Evolutionary conservation across 2,329 filamentous ascomycete species (phyloP).

Genomic region (Dothidotthia symphoricarpi): DNA sequence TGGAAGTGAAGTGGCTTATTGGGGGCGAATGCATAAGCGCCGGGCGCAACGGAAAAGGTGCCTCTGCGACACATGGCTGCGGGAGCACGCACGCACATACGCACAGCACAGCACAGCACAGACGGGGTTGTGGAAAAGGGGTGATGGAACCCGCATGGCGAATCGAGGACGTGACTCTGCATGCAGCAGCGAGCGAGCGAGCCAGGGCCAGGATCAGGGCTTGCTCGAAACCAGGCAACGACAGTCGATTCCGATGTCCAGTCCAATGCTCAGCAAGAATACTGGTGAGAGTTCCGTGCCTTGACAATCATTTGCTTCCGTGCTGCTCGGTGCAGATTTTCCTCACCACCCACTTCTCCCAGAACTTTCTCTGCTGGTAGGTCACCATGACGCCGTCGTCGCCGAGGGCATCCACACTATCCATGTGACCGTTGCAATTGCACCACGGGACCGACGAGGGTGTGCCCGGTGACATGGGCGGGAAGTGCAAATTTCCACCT

Average conservation of each 20-base stretch:
- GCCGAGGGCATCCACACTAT: slow-evolving; percentile 47
- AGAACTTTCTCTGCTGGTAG: slow-evolving; percentile 53
- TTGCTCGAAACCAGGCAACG: too few relatives aligned
- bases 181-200: slow-evolving; percentile 5
- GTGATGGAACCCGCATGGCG: slow-evolving; percentile 12
- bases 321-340: slow-evolving; percentile 47
- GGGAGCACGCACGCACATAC: too few relatives aligned
- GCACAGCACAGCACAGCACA: too few relatives aligned
- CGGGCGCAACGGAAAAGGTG: slow-evolving; percentile 9
- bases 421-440: slow-evolving; percentile 45
- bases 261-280: too few relatives aligned
- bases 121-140: neutral
- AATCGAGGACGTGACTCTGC: slow-evolving; percentile 12
- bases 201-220: too few relatives aligned
- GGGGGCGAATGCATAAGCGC: slow-evolving; percentile 29
- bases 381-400: slow-evolving; percentile 51
- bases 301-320: slow-evolving; percentile 34
- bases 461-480: slow-evolving; percentile 46
- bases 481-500: slow-evolving; percentile 48
- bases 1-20: too few relatives aligned
- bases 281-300: too few relatives aligned
- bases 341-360: slow-evolving; percentile 56
- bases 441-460: slow-evolving; percentile 50
- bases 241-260: too few relatives aligned
- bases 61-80: too few relatives aligned